These are phyloP conservation scores for Ceratocystis albifundus DNA, from an alignment of 2,329 filamentous ascomycete species.

Conservation along the genomic window DNA sequence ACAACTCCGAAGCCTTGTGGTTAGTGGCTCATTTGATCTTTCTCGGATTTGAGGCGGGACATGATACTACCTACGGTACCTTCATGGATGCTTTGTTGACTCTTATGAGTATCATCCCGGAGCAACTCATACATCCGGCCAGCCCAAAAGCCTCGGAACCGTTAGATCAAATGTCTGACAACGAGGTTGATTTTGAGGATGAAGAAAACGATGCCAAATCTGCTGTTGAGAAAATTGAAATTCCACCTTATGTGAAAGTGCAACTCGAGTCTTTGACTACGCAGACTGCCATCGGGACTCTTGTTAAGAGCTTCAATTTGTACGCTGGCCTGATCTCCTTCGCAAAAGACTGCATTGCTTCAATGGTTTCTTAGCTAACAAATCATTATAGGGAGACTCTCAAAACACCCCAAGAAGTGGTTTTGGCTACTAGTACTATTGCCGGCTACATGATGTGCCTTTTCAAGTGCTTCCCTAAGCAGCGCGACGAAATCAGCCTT, in stretches of 20 bases:
- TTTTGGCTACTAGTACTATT: slow-evolving; percentile 32
- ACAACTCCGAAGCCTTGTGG: slow-evolving; percentile 44
- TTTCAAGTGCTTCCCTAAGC: slow-evolving; percentile 69
- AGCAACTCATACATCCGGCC: neutral
- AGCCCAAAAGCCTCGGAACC: neutral
- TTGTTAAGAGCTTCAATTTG: slow-evolving; percentile 16
- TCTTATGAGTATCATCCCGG: neutral
- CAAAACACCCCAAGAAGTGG: slow-evolving; percentile 41
- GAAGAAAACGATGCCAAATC: neutral
- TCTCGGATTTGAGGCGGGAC: slow-evolving; percentile 34
- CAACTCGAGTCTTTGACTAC: slow-evolving; percentile 15
- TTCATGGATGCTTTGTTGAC: slow-evolving; percentile 8
- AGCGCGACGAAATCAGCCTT: slow-evolving; percentile 85
- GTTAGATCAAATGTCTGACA: neutral
- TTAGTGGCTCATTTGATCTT: slow-evolving; percentile 57
- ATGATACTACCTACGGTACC: neutral
- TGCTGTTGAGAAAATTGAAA: neutral
- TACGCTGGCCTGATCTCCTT: neutral
- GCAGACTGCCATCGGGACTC: slow-evolving; percentile 12
- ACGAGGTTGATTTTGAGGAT: neutral
- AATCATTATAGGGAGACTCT: neutral
- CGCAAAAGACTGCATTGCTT: neutral
- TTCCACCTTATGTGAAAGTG: slow-evolving; percentile 13
- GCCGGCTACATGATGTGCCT: slow-evolving; percentile 81
- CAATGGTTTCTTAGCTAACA: too few species aligned